Evolutionary conservation across 768 basidiomycete species (phyloP).

Genomic region (Rossbeevera mucosa): DNA sequence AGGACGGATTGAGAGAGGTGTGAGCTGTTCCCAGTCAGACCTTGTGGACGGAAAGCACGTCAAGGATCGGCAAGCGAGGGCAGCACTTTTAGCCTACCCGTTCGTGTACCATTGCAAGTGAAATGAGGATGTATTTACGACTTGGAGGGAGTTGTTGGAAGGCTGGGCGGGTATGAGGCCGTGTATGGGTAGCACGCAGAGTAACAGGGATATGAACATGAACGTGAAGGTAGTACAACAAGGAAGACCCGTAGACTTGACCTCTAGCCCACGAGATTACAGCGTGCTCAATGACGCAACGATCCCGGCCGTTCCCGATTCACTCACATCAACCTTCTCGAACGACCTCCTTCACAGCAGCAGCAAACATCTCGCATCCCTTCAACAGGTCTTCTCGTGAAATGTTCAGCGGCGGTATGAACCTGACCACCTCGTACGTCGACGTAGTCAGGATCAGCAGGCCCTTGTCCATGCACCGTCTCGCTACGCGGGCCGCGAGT

Average conservation of each 20-base stretch:
- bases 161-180: constrained; percentile 71
- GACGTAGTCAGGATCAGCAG: constrained; percentile 87
- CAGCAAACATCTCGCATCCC: constrained; percentile 59
- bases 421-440: constrained; percentile 81
- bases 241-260: too few species aligned
- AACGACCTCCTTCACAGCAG: constrained; percentile 69
- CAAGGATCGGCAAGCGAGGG: constrained; percentile 5
- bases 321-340: constrained; percentile 30
- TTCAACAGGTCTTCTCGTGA: constrained; percentile 67
- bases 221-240: constrained; percentile 12
- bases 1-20: constrained; percentile 54
- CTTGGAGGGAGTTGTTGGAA: constrained; percentile 58
- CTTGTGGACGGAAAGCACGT: constrained; percentile 28
- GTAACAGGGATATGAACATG: neutral
- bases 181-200: constrained; percentile 9
- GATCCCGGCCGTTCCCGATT: constrained; percentile 8
- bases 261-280: neutral
- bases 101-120: constrained; percentile 57
- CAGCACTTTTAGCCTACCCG: constrained; percentile 32
- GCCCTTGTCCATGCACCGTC: constrained; percentile 81
- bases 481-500: constrained; percentile 67
- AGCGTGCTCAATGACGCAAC: constrained; percentile 7
- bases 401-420: constrained; percentile 91
- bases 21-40: constrained; percentile 50
- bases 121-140: constrained; percentile 40